phyloP scores from a whole-genome alignment of 2,329 filamentous ascomycete species.

The Paracorniculantispora psalliotae region DNA sequence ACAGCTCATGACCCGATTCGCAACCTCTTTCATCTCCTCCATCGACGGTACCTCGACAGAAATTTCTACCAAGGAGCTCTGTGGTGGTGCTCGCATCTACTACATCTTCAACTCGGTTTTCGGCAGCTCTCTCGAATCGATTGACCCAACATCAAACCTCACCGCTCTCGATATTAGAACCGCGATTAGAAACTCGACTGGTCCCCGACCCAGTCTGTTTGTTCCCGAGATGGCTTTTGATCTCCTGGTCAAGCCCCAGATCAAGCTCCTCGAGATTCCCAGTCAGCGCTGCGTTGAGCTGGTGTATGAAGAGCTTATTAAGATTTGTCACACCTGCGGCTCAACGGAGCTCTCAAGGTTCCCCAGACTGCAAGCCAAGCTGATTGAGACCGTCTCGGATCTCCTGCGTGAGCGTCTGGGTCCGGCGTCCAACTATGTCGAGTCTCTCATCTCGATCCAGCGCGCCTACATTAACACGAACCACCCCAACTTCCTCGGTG shows the following conservation, averaged over 20 bases:
- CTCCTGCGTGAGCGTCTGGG: slow-evolving; percentile 87
- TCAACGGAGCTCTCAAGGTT: slow-evolving; percentile 90
- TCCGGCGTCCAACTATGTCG: slow-evolving; percentile 84
- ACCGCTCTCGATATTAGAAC: slow-evolving; percentile 93
- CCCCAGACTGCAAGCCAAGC: slow-evolving; percentile 87
- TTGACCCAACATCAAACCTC: slow-evolving; percentile 93
- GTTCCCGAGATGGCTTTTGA: slow-evolving; percentile 98
- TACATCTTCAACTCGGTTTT: slow-evolving; percentile 99
- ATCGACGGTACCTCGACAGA: slow-evolving; percentile 98
- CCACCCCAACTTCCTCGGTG: slow-evolving; percentile 95
- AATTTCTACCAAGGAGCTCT: slow-evolving; percentile 97
- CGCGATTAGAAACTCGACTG: slow-evolving; percentile 95
- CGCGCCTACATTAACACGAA: slow-evolving; percentile 99
- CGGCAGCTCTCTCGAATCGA: slow-evolving; percentile 90
- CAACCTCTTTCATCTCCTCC: slow-evolving; percentile 94
- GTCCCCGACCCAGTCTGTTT: slow-evolving; percentile 89
- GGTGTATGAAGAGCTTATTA: slow-evolving; percentile 98
- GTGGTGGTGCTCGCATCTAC: slow-evolving; percentile 91
- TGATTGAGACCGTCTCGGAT: slow-evolving; percentile 97
- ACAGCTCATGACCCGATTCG: slow-evolving; percentile 97
- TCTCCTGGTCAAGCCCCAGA: slow-evolving; percentile 94
- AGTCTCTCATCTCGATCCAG: slow-evolving; percentile 95
- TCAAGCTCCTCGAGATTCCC: slow-evolving; percentile 91
- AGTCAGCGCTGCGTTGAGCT: slow-evolving; percentile 96
- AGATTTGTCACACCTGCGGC: slow-evolving; percentile 98